These are phyloP conservation scores for Austroboletus novae-zelandiae DNA, from an alignment of 1,284 basidiomycete species.

Conservation along the genomic window DNA sequence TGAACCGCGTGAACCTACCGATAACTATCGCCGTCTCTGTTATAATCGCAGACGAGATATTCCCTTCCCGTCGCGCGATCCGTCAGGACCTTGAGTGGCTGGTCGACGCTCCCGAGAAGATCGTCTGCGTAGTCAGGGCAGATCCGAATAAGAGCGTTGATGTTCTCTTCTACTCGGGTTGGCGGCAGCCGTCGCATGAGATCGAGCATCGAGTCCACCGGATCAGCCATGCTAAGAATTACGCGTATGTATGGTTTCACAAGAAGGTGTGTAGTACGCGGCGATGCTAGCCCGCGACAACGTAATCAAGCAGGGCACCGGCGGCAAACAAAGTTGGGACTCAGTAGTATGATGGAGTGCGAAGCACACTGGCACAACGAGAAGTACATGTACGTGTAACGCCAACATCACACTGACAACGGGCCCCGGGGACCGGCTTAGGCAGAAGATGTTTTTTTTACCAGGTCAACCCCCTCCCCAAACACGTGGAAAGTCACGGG, in stretches of 20 bases:
- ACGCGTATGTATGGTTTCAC: conserved; percentile 1
- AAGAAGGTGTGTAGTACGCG: not conserved
- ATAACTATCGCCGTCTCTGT: conserved; percentile 94
- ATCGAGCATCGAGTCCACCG: conserved; percentile 90
- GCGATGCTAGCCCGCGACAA: no score
- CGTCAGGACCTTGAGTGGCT: conserved; percentile 81
- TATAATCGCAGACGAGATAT: conserved; percentile 97
- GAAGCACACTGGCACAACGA: no score
- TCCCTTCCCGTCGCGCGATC: conserved; percentile 83
- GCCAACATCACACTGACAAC: no score
- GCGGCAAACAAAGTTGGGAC: no score
- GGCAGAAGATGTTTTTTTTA: no score
- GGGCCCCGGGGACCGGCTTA: no score
- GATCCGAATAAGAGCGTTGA: conserved; percentile 77
- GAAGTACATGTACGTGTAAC: no score
- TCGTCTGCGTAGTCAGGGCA: conserved; percentile 97
- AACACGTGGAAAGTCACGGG: no score
- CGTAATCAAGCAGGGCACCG: not conserved
- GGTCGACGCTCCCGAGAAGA: conserved; percentile 92
- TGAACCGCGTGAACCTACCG: conserved; percentile 49
- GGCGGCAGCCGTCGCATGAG: conserved; percentile 95
- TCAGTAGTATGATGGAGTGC: no score
- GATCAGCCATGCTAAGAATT: conserved; percentile 56
- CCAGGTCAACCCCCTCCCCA: no score
- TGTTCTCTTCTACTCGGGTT: conserved; percentile 86